These are phyloP conservation scores for Nepenthes mirabilis DNA, from an alignment of 148 eudicot species.

Conservation along the genomic window DNA sequence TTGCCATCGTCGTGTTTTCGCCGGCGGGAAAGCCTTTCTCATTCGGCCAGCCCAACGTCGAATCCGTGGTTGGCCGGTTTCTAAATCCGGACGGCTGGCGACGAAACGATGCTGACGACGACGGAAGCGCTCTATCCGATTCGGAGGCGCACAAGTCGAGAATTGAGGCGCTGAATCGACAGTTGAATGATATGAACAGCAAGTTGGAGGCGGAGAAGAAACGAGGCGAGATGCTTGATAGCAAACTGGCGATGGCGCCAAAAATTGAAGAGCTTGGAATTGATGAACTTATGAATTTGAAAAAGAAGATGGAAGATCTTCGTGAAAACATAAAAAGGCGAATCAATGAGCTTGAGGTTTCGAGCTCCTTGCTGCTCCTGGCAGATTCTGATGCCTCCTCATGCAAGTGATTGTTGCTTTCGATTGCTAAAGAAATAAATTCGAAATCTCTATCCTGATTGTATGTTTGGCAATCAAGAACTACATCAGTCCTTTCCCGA, in stretches of 20 bases:
- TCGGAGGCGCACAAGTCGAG: background rate
- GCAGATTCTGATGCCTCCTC: background rate
- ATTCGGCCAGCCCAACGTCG: background rate
- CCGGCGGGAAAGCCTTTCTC: slow-evolving; percentile 5
- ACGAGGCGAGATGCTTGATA: background rate
- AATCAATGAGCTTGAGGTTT: slow-evolving; percentile 1
- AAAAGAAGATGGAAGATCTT: slow-evolving; percentile 8
- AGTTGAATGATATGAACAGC: background rate
- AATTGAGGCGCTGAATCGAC: background rate
- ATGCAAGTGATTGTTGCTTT: background rate
- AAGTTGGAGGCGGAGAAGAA: background rate
- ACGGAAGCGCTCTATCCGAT: background rate
- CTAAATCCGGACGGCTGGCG: background rate
- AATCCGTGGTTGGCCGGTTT: background rate
- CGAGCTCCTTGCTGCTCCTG: slow-evolving; percentile 1
- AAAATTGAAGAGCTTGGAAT: slow-evolving; percentile 4
- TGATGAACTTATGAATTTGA: background rate
- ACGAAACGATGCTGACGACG: background rate
- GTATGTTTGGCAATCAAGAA: too few species aligned
- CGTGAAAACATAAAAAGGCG: background rate
- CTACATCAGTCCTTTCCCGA: too few species aligned
- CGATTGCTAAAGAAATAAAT: too few species aligned
- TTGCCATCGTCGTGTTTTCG: background rate
- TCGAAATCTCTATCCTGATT: too few species aligned
- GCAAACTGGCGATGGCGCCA: background rate